Base-by-base conservation (phyloP, 2,329 filamentous ascomycete genomes). In the Spiromastix sp. region DNA sequence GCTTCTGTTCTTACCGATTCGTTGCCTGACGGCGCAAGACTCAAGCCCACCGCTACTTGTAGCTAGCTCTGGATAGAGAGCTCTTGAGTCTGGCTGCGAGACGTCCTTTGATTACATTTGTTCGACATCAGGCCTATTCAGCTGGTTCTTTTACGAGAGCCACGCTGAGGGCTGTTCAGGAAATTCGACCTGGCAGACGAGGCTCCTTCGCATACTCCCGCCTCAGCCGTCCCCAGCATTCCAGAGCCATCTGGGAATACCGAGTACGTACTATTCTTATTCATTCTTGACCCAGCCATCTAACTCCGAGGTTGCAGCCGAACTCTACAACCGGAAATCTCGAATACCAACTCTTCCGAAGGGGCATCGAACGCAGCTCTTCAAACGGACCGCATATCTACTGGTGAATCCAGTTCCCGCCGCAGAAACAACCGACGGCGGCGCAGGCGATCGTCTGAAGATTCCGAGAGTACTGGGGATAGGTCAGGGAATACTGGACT, bases 171-270 rank as follows among this genome's bases (percentile, higher is more conserved):
- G 58, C 59, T 61, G 50, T 50, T 52, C 50, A 49, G 64, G 65
- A 63, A 61, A 60, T 64, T 76, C 77, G 79, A 77, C 71, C 79
- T 84, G 80, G 80, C 79, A 72, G 72, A 81, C 74, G 72, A 76
- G 68, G 67, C 55, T 57, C 66, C 72, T 62, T 66, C 63, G 57
- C 60, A 64, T 58, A 59, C 56, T 60, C 59, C 63, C 61, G 66
- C 73, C 71, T 72, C 71, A 71, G 66, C 70, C 74, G 67, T 70
- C 67, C 64, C 79, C 74, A 79, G 78, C 77, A 61, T 71, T 68
- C 72, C 74, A 70, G 60, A 70, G 64, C 68, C 64, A 57, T 68
- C 72, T 68, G 70, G 63, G 48, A 59, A 63, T 60, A 59, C 66
- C 50, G 57, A 63, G 53, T 58, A 60, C 59, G 53, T 70, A 60